Conservation (phyloP, 1,284 basidiomycete species). For the Violaceomyces palustris region DNA sequence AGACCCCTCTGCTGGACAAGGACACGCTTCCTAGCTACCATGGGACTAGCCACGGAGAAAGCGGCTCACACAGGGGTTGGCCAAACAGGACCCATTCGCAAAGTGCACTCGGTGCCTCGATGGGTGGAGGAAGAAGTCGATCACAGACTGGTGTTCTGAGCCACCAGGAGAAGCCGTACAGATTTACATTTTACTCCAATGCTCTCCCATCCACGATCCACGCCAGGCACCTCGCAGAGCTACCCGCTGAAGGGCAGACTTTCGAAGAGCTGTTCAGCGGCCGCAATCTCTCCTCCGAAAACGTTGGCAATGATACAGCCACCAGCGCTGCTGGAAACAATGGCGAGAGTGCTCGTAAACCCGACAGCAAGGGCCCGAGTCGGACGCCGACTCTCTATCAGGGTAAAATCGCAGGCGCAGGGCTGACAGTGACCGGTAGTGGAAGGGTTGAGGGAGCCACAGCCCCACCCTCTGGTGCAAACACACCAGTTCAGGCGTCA, state of each 20-base stretch:
- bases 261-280: constrained; percentile 88
- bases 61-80: no score
- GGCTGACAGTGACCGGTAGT: constrained; percentile 7
- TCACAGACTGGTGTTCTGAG: constrained; percentile 20
- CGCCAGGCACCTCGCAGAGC: constrained; percentile 82
- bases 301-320: no score
- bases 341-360: constrained; percentile 7
- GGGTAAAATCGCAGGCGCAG: constrained; percentile 18
- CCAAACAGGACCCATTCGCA: constrained; percentile 11
- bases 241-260: constrained; percentile 86
- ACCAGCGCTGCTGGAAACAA: constrained; percentile 2
- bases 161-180: constrained; percentile 66
- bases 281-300: constrained; percentile 13
- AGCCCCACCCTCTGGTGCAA: constrained; percentile 37
- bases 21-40: constrained; percentile 50
- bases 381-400: constrained; percentile 28
- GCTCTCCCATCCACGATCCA: constrained; percentile 88
- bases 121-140: constrained; percentile 7
- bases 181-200: constrained; percentile 98
- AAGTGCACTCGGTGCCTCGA: constrained; percentile 6
- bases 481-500: constrained; percentile 25
- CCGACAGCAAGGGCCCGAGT: constrained; percentile 23
- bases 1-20: constrained; percentile 52
- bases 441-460: constrained; percentile 40
- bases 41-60: constrained; percentile 32